phyloP scores from a whole-genome alignment of 345 rosid genomes.

The Brassica incana region DNA sequence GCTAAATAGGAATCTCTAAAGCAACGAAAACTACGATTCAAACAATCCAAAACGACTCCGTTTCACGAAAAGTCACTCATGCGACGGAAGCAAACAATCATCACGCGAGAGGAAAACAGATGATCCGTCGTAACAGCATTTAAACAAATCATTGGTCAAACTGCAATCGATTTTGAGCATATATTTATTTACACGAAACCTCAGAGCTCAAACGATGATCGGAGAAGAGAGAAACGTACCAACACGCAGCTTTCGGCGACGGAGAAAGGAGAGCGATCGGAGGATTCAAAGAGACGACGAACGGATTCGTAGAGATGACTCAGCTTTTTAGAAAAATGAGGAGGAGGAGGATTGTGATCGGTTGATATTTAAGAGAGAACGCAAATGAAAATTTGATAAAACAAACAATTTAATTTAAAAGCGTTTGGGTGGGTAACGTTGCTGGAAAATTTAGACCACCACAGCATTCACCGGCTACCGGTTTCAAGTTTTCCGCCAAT shows the following conservation, averaged over 20 bases:
- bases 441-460: not conserved
- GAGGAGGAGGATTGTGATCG: not conserved
- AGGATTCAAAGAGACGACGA: constrained; percentile 26
- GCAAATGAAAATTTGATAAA: no score
- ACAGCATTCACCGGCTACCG: not conserved
- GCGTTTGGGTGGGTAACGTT: not conserved
- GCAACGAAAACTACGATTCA: not conserved
- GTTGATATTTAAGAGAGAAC: not conserved
- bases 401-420: no score
- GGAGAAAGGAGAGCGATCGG: constrained; percentile 9
- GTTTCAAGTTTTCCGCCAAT: no score
- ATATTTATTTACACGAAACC: not conserved
- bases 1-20: constrained; percentile 36
- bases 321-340: not conserved
- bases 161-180: constrained; percentile 7
- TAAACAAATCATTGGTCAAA: not conserved
- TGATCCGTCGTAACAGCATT: not conserved
- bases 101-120: constrained; percentile 4
- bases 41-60: not conserved
- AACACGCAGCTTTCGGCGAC: constrained; percentile 6
- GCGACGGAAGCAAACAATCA: constrained; percentile 10
- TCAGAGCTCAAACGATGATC: constrained; percentile 22
- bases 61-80: constrained; percentile 7
- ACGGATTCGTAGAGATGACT: constrained; percentile 26
- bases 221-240: constrained; percentile 34